Conservation (phyloP, 2,329 filamentous ascomycete species). For the Talaromyces atroroseus region DNA sequence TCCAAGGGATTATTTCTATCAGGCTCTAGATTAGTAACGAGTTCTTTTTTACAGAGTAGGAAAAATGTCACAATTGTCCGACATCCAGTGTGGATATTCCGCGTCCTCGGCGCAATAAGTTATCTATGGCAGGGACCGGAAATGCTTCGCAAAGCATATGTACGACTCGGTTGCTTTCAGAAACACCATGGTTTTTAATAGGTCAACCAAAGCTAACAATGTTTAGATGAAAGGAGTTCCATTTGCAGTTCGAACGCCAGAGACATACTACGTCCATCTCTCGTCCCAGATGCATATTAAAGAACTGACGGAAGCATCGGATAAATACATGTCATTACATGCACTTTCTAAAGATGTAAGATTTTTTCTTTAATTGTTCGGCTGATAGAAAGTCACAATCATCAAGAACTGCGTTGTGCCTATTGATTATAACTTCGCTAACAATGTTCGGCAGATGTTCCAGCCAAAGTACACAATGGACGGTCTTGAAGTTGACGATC, state of each 20-base stretch:
- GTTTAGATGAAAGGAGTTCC: neutral
- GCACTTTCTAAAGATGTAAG: slow-evolving; percentile 4
- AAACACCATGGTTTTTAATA: neutral
- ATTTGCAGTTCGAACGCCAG: neutral
- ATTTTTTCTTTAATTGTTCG: neutral
- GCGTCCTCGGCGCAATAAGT: neutral
- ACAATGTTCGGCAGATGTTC: neutral
- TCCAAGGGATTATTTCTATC: neutral
- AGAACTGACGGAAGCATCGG: neutral
- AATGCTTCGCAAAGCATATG: neutral
- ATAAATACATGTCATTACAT: slow-evolving; percentile 4
- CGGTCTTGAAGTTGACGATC: slow-evolving; percentile 1
- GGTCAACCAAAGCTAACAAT: neutral
- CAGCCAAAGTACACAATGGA: slow-evolving; percentile 9
- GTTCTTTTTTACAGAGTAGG: neutral
- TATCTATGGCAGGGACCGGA: neutral
- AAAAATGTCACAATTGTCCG: neutral
- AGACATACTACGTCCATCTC: slow-evolving; percentile 2
- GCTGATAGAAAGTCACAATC: too few relatives aligned
- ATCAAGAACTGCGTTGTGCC: too few relatives aligned
- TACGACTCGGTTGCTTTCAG: neutral
- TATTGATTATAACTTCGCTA: neutral
- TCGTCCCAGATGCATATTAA: slow-evolving; percentile 5
- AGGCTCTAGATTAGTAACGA: too few relatives aligned
- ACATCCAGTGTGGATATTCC: neutral